phyloP scores from a whole-genome alignment of 2,329 filamentous ascomycete genomes.

The Microcyclospora pomicola region DNA sequence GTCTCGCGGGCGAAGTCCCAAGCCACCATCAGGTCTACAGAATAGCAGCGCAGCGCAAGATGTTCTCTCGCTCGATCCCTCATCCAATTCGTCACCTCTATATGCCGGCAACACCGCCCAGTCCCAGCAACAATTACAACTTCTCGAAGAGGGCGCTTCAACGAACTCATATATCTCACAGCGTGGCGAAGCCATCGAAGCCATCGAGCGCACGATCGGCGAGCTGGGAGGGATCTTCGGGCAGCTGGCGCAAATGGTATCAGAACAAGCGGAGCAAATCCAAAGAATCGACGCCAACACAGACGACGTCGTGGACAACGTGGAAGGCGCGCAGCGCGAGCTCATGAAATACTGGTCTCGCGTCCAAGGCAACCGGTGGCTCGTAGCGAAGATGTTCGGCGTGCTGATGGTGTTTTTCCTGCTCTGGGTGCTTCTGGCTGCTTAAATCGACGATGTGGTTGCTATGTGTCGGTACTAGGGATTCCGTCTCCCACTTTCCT shows the following conservation, averaged over 20 bases:
- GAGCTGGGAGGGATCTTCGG: constrained; percentile 89
- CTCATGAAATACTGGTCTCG: constrained; percentile 93
- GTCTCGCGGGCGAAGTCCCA: constrained; percentile 41
- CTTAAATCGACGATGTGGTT: constrained; percentile 6
- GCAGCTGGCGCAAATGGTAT: constrained; percentile 91
- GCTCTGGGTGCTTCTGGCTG: constrained; percentile 24
- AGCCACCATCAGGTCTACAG: constrained; percentile 23
- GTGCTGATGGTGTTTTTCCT: constrained; percentile 71
- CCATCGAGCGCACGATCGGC: constrained; percentile 87
- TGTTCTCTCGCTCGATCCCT: constrained; percentile 42
- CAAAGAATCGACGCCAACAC: constrained; percentile 95
- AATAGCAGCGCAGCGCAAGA: constrained; percentile 9
- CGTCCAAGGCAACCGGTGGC: constrained; percentile 88
- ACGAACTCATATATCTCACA: constrained; percentile 85
- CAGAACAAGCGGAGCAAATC: constrained; percentile 95
- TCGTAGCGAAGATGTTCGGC: constrained; percentile 73
- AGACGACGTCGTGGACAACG: constrained; percentile 94
- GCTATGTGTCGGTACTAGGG: background rate
- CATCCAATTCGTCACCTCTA: constrained; percentile 27
- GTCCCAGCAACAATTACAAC: constrained; percentile 65
- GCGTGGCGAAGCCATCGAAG: constrained; percentile 86
- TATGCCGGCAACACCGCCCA: constrained; percentile 35
- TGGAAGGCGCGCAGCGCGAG: constrained; percentile 90
- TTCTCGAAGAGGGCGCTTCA: constrained; percentile 77
- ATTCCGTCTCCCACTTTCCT: no score